A percentile compares a stretch with the other conserved stretches of the same genome.
Conservation (phyloP, 1,139 yeast species). For the Nakaseomyces nivariensis region DNA sequence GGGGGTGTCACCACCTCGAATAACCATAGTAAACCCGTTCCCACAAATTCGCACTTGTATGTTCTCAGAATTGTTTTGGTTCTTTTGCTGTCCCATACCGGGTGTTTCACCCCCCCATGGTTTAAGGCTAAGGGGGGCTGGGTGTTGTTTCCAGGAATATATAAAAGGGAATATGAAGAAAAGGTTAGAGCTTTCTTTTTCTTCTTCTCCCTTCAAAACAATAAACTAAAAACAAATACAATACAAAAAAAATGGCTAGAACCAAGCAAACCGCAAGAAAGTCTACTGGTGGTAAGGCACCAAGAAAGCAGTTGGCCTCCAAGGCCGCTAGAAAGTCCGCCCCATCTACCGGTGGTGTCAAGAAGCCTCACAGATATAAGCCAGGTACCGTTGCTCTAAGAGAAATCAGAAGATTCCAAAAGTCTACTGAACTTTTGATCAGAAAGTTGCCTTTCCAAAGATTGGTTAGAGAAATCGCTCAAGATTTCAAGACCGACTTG, state of each 20-base stretch:
- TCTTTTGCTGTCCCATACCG: not conserved
- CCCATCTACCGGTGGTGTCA: slow-evolving; percentile 96
- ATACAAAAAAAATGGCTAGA: slow-evolving; percentile 65
- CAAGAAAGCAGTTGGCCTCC: slow-evolving; percentile 98
- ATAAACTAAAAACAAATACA: not conserved
- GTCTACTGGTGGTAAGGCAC: slow-evolving; percentile 99
- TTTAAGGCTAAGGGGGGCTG: no score
- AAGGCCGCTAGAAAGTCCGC: slow-evolving; percentile 99
- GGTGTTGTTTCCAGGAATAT: no score
- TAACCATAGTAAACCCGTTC: not conserved
- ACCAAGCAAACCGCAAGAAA: slow-evolving; percentile 98
- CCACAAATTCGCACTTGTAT: slow-evolving; percentile 1
- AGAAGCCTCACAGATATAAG: slow-evolving; percentile 99
- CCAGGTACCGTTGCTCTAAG: slow-evolving; percentile 99
- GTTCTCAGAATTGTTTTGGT: not conserved
- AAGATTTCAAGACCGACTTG: slow-evolving; percentile 95
- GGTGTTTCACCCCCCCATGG: not conserved
- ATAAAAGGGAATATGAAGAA: no score
- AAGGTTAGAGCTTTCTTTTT: not conserved
- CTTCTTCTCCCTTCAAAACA: not conserved
- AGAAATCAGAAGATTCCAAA: slow-evolving; percentile 99
- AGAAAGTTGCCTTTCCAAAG: slow-evolving; percentile 99
- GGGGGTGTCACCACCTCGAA: not conserved
- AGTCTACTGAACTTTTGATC: slow-evolving; percentile 91
- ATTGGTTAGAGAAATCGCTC: slow-evolving; percentile 96